Conservation (phyloP, 805 yeast genomes). For the Pichia ethanolica region DNA sequence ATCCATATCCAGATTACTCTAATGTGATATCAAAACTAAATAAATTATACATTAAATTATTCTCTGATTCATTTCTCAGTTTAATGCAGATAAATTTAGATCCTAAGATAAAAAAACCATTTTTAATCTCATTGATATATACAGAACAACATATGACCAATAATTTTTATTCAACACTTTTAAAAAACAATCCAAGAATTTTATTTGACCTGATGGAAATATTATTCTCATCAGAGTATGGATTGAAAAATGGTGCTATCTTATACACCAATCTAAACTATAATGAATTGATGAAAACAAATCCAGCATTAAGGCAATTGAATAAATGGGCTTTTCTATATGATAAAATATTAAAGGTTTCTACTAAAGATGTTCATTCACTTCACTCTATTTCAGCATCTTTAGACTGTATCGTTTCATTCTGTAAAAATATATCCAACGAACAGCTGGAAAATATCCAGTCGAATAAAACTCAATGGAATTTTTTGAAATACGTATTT, state of each 20-base stretch:
- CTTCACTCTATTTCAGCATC: slow-evolving; percentile 23
- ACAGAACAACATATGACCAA: background rate
- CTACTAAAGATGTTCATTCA: slow-evolving; percentile 18
- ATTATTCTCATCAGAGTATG: slow-evolving; percentile 11
- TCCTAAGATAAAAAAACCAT: background rate
- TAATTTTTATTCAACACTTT: background rate
- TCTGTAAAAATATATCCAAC: slow-evolving; percentile 1
- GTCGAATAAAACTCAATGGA: slow-evolving; percentile 16
- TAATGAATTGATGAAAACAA: slow-evolving; percentile 2
- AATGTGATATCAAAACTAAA: slow-evolving; percentile 15
- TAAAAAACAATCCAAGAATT: slow-evolving; percentile 10
- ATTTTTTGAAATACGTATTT: slow-evolving; percentile 26
- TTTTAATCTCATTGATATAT: background rate
- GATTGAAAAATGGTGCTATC: slow-evolving; percentile 17
- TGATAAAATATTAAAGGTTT: slow-evolving; percentile 5
- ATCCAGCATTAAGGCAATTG: slow-evolving; percentile 42
- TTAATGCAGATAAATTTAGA: background rate
- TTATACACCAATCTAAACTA: background rate
- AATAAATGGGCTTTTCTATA: slow-evolving; percentile 40
- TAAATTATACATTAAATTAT: background rate
- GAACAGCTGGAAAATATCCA: background rate
- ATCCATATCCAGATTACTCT: slow-evolving; percentile 21
- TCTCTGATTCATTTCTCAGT: background rate
- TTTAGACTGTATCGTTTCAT: background rate
- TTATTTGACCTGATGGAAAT: slow-evolving; percentile 13